These are phyloP conservation scores for Monilinia fructicola DNA, from an alignment of 2,329 filamentous ascomycete species.

Conservation along the genomic window DNA sequence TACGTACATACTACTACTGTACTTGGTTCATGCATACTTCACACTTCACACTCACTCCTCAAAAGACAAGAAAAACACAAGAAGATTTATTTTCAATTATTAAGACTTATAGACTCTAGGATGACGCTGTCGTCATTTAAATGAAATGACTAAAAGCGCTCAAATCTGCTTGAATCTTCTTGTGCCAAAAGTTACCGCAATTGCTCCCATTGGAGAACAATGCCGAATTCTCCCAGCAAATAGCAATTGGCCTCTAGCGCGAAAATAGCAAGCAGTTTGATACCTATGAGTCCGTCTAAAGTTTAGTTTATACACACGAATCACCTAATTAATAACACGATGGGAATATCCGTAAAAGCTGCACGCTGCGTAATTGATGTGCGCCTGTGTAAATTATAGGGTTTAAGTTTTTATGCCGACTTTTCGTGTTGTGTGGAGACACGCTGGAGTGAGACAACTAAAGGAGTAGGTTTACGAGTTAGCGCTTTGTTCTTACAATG, in stretches of 20 bases:
- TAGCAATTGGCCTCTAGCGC: slow-evolving; percentile 21
- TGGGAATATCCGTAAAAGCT: slow-evolving; percentile 15
- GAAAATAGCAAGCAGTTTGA: slow-evolving; percentile 23
- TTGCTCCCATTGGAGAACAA: slow-evolving; percentile 11
- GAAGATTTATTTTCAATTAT: slow-evolving; percentile 20
- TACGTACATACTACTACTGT: background rate
- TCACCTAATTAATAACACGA: slow-evolving; percentile 23
- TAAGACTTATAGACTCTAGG: slow-evolving; percentile 22
- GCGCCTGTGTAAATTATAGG: slow-evolving; percentile 21
- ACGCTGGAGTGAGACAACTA: slow-evolving; percentile 85
- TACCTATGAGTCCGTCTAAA: slow-evolving; percentile 19
- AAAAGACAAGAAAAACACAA: background rate
- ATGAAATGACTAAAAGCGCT: slow-evolving; percentile 23
- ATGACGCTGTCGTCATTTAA: slow-evolving; percentile 19
- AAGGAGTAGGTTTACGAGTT: slow-evolving; percentile 47
- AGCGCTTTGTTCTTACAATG: slow-evolving; percentile 42
- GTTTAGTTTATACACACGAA: slow-evolving; percentile 23
- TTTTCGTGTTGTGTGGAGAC: slow-evolving; percentile 92
- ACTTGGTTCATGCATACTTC: background rate
- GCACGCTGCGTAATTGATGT: slow-evolving; percentile 19
- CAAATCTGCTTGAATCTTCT: slow-evolving; percentile 23
- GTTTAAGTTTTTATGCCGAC: slow-evolving; percentile 57
- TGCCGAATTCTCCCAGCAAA: slow-evolving; percentile 7
- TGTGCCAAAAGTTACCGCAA: slow-evolving; percentile 17
- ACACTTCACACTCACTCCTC: background rate